Conservation (phyloP, 768 basidiomycete genomes). For the Auriscalpium orientale region DNA sequence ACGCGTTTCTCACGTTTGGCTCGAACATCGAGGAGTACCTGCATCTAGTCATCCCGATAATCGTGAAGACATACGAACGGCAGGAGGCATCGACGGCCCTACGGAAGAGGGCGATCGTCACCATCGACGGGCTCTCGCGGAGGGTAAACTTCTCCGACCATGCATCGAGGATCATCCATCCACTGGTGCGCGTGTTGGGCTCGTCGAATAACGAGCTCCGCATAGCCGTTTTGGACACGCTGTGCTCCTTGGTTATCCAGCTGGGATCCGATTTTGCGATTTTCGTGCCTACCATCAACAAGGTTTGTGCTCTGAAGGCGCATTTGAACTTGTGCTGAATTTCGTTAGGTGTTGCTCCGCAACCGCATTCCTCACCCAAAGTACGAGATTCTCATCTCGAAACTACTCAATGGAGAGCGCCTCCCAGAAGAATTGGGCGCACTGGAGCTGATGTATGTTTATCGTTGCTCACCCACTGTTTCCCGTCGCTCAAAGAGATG, state of each 20-base stretch:
- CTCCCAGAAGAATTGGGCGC: conserved; percentile 81
- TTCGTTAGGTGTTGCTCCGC: conserved; percentile 60
- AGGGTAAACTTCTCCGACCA: conserved; percentile 98
- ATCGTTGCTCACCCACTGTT: neutral
- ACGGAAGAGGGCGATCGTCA: conserved; percentile 84
- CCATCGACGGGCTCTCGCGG: conserved; percentile 82
- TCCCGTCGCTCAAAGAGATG: neutral
- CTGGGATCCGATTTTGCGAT: conserved; percentile 96
- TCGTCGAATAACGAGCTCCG: conserved; percentile 70
- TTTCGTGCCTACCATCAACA: conserved; percentile 95
- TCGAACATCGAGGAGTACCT: conserved; percentile 96
- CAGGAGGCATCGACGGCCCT: conserved; percentile 64
- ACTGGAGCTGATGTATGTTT: conserved; percentile 57
- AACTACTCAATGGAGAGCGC: conserved; percentile 86
- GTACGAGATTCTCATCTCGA: conserved; percentile 84
- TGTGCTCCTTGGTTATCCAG: conserved; percentile 88
- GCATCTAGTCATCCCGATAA: conserved; percentile 91
- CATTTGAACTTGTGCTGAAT: neutral
- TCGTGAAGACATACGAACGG: conserved; percentile 86
- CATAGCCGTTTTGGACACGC: conserved; percentile 82
- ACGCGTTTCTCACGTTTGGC: conserved; percentile 92
- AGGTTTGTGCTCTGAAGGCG: conserved; percentile 40
- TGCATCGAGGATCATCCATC: conserved; percentile 94
- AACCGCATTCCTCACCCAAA: conserved; percentile 72
- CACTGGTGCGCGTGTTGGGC: conserved; percentile 80